phyloP scores from a whole-genome alignment of 495 filamentous ascomycete genomes.

The Aspergillus ostianus region DNA sequence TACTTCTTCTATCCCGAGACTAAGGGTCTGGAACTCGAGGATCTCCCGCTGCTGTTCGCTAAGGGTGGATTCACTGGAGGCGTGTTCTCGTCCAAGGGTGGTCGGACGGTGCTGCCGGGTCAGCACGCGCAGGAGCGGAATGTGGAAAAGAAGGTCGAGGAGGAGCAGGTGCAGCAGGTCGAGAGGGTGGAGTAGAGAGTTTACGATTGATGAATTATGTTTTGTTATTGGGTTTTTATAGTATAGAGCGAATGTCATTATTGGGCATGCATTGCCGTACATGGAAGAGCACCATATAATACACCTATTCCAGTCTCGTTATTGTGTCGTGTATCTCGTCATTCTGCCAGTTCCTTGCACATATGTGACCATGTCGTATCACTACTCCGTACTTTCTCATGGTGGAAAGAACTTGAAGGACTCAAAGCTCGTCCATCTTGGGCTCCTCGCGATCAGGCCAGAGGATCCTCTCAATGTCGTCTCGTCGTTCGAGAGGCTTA shows the following conservation, averaged over 20 bases:
- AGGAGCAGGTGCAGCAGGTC: conserved; percentile 14
- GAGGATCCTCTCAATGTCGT: conserved; percentile 12
- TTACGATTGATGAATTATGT: neutral
- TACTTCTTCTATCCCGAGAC: conserved; percentile 69
- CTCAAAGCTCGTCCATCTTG: conserved; percentile 25
- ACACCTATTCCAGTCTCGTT: too few species aligned
- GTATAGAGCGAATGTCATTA: too few species aligned
- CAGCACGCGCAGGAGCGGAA: conserved; percentile 22
- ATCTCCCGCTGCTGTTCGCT: conserved; percentile 63
- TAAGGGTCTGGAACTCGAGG: conserved; percentile 64
- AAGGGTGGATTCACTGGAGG: conserved; percentile 37
- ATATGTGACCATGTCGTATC: neutral
- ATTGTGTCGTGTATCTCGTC: neutral
- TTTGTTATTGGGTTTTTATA: too few species aligned
- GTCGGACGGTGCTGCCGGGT: conserved; percentile 21
- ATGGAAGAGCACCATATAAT: too few species aligned
- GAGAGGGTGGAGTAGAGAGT: neutral
- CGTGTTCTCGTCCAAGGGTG: conserved; percentile 32
- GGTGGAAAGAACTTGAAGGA: too few species aligned
- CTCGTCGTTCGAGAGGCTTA: neutral
- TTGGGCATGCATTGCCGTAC: too few species aligned
- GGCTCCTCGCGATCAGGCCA: conserved; percentile 17
- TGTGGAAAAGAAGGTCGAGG: conserved; percentile 19
- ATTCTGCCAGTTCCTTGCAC: neutral
- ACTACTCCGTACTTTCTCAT: too few species aligned